Percentiles rank a stretch among this genome's conserved stretches.
phyloP scores from a whole-genome alignment of 495 filamentous ascomycete species.

The Aspergillus sparsus region DNA sequence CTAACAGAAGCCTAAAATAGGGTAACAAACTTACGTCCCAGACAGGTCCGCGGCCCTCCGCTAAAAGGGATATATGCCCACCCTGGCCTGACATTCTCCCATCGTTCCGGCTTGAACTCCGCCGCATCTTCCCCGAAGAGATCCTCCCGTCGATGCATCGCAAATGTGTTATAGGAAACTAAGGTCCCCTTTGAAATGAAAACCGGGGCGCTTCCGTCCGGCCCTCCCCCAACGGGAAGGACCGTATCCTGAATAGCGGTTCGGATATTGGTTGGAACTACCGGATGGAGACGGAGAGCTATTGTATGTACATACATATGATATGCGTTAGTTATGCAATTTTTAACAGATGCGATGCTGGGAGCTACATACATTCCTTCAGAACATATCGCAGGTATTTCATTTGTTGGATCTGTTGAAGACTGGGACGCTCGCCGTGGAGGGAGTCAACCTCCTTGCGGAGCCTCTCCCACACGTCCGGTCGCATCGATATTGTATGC shows the following conservation, averaged over 20 bases:
- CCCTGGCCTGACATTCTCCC: constrained; percentile 47
- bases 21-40: constrained; percentile 70
- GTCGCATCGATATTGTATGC: constrained; percentile 53
- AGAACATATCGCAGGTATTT: constrained; percentile 71
- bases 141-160: constrained; percentile 67
- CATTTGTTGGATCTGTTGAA: constrained; percentile 74
- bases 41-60: constrained; percentile 75
- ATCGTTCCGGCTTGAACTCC: constrained; percentile 67
- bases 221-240: constrained; percentile 72
- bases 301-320: too few species aligned
- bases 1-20: too few species aligned
- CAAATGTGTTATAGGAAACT: constrained; percentile 58
- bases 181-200: constrained; percentile 57
- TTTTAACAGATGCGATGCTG: not conserved
- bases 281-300: constrained; percentile 66
- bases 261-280: constrained; percentile 72
- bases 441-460: constrained; percentile 50
- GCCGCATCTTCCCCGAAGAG: constrained; percentile 45
- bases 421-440: constrained; percentile 23
- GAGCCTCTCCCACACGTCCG: constrained; percentile 45
- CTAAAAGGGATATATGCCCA: constrained; percentile 77
- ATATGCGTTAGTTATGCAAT: too few species aligned
- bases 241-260: constrained; percentile 66
- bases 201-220: constrained; percentile 64
- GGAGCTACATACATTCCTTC: constrained; percentile 17